phyloP scores from a whole-genome alignment of 2,329 filamentous ascomycete genomes.

The Aspergillus transmontanensis region DNA sequence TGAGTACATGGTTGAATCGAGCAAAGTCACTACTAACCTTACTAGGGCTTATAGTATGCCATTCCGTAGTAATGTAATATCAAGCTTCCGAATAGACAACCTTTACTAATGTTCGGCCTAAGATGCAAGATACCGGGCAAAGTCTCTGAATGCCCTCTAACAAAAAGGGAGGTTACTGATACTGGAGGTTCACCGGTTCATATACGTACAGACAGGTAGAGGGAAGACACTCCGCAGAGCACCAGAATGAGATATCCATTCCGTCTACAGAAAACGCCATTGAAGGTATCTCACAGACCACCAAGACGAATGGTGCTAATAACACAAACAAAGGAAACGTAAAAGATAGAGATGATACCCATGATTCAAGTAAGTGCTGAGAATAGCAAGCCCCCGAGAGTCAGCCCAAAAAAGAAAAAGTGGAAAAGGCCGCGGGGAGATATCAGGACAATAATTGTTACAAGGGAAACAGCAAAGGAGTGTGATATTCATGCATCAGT shows the following conservation, averaged over 20 bases:
- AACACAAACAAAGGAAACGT: slow-evolving; percentile 7
- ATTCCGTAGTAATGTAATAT: background rate
- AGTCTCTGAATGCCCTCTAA: background rate
- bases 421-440: background rate
- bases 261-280: slow-evolving; percentile 15
- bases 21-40: too few relatives aligned
- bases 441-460: background rate
- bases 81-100: background rate
- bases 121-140: background rate
- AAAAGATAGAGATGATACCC: slow-evolving; percentile 5
- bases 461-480: slow-evolving; percentile 9
- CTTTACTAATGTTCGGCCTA: background rate
- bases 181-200: background rate
- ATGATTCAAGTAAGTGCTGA: background rate
- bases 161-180: background rate
- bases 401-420: slow-evolving; percentile 5
- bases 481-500: slow-evolving; percentile 8
- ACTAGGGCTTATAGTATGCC: background rate
- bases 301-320: slow-evolving; percentile 8
- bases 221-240: slow-evolving; percentile 2
- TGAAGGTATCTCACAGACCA: slow-evolving; percentile 16
- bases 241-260: slow-evolving; percentile 10
- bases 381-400: background rate
- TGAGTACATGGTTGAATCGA: background rate
- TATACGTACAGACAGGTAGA: background rate